Conservation (phyloP, 257 asterid genomes). For the Solanum stenotomum region DNA sequence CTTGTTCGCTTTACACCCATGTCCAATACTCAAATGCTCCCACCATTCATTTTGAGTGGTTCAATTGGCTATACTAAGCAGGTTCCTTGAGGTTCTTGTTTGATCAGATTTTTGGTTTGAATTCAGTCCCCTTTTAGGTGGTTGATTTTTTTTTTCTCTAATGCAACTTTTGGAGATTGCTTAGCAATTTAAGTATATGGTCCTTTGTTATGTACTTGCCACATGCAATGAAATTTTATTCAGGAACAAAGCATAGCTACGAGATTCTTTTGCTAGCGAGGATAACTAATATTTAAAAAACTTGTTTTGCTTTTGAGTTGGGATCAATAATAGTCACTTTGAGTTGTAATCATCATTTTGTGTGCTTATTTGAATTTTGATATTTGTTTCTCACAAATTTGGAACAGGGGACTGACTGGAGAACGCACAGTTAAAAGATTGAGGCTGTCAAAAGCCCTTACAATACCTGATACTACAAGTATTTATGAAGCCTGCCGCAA, state of each 20-base stretch:
- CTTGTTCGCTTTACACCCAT: neutral
- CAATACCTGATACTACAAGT: constrained; percentile 76
- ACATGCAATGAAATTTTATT: neutral
- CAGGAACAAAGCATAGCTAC: neutral
- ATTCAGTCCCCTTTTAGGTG: neutral
- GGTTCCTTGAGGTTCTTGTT: neutral
- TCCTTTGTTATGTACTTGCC: neutral
- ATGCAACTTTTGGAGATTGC: neutral
- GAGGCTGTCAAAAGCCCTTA: constrained; percentile 83
- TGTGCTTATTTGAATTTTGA: neutral
- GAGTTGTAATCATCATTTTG: neutral
- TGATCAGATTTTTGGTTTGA: neutral
- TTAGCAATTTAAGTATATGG: neutral
- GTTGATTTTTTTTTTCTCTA: neutral
- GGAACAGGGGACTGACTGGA: constrained; percentile 68
- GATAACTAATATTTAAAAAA: neutral
- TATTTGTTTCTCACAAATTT: neutral
- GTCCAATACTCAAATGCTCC: neutral
- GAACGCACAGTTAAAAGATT: constrained; percentile 91
- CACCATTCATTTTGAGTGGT: neutral
- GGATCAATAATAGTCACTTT: neutral
- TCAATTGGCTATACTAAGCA: neutral
- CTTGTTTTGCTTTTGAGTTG: neutral
- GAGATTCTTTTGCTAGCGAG: neutral
- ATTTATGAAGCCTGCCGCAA: constrained; percentile 77